phyloP scores from a whole-genome alignment of 2,329 filamentous ascomycete species.

The Aspergillus sergii region DNA sequence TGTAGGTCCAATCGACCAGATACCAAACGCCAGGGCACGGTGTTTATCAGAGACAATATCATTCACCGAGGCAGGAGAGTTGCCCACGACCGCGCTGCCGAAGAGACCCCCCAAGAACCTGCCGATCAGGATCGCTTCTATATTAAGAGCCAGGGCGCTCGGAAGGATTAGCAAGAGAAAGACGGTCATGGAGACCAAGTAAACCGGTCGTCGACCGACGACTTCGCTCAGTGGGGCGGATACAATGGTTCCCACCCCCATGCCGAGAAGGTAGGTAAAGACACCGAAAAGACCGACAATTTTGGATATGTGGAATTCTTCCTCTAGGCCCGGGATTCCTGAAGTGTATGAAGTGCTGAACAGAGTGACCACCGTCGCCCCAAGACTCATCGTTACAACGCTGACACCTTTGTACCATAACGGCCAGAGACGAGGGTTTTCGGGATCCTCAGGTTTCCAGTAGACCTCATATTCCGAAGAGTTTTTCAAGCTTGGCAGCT shows the following conservation, averaged over 20 bases:
- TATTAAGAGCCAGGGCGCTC: conserved; percentile 66
- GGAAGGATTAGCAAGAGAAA: conserved; percentile 71
- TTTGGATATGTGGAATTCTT: conserved; percentile 19
- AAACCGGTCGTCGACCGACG: conserved; percentile 55
- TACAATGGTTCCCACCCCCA: conserved; percentile 68
- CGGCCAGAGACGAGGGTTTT: conserved; percentile 22
- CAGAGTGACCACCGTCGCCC: conserved; percentile 20
- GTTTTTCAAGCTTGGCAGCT: not conserved
- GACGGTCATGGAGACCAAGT: conserved; percentile 62
- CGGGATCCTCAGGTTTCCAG: conserved; percentile 14
- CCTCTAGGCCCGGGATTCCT: conserved; percentile 18
- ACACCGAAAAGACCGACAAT: conserved; percentile 54
- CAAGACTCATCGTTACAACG: conserved; percentile 19
- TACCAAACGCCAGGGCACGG: conserved; percentile 73
- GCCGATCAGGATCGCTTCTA: conserved; percentile 66
- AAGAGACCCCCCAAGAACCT: conserved; percentile 73
- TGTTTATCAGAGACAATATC: conserved; percentile 77
- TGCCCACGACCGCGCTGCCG: conserved; percentile 75
- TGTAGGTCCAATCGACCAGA: conserved; percentile 79
- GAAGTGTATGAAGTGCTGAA: conserved; percentile 23
- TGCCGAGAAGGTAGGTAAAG: conserved; percentile 73
- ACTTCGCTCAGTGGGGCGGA: conserved; percentile 64
- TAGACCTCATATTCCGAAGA: conserved; percentile 18
- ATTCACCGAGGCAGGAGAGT: conserved; percentile 76
- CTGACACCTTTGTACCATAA: conserved; percentile 18